Evolutionary conservation across 2,329 filamentous ascomycete species (phyloP), one percentile per base, ranked within the genome.

Genomic region (Venturia effusa): DNA sequence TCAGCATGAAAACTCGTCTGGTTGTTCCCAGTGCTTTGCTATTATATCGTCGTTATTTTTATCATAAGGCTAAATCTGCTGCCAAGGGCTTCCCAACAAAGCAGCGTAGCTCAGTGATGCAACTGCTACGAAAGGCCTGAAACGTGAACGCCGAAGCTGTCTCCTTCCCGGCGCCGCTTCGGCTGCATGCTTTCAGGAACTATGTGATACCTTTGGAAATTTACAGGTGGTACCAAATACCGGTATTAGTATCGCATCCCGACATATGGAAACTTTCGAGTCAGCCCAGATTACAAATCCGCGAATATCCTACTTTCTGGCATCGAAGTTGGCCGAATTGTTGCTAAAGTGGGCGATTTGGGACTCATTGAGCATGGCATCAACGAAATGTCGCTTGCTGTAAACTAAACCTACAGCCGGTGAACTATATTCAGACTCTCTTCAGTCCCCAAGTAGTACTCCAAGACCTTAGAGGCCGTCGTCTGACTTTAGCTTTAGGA

Each of bases 291-390:
- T 48, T 63, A 54, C 60, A 68, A 68, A 65, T 61, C 64, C 48
- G 65, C 61, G 4, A 68, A 68, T 55, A 66, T 68, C 57, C 65
- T 68, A 34, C 64, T 67, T 62, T 68, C 66, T 64, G 45, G 55
- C 48, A 64, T 66, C 30, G 63, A 62, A 45, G 65, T 57, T 61
- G 57, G 41, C 19, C 32, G 39, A 24, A 34, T 65, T 32, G 64
- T 59, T 8, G 66, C 63, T 39, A 68, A 68, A 62, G 59, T 68
- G 19, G 67, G 66, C 55, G 67, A 68, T 48, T 66, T 68, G 40
- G 67, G 65, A 34, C 66, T 67, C 24, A 45, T 66, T 65, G 59
- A 57, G 66, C 59, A 64, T n/a, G n/a, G n/a, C n/a, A n/a, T n/a
- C n/a, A n/a, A n/a, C n/a, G n/a, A n/a, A n/a, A n/a, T n/a, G n/a